Evolutionary conservation across 805 yeast genomes (phyloP), one percentile per base, ranked within the genome.

Genomic region (Saccharomyces paradoxus): DNA sequence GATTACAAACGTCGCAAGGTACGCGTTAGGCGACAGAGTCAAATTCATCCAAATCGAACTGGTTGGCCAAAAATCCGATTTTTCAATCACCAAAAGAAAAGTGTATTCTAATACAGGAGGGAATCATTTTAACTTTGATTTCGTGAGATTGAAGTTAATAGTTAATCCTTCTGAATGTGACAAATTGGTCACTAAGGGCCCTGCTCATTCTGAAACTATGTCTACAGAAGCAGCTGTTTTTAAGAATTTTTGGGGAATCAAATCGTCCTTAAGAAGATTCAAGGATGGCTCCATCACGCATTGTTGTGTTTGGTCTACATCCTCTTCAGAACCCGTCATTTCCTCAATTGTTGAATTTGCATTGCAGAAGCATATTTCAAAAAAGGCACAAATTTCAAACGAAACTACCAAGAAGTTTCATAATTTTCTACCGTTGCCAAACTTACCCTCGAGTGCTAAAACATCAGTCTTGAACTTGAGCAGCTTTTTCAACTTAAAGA

Each of bases 271-370:
- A 54, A 82, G 99, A 75, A 82, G 94, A 67, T 94, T 92, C 74
- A 90, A 88, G 65, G 96, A 94, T 71, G 97, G 97, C 41, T 77
- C 86, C 3, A 90, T 94, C 56, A 84, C 82, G 58, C 95, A 94
- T 71, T 87, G 96, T 68, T 95, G 94, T 54, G 86, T 90, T 30
- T 94, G 98, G 98, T 64, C 70, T 2, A 73, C 80, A 4, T 74
- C 80, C 5, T 70, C 80, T 22, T 72, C 75, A 24, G 84, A 81
- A 54, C 86, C 94, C 0, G 77, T 89, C 5, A 81, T 84, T 13
- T 68, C 82, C 3, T 76, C 85, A 27, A 87, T 92, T 51, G 72
- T 86, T 24, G 78, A 80, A 57, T 87, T 82, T 63, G 75, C 83
- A 13, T 73, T 89, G 51, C 78, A 78, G 54, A 73, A 79, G 46